These are phyloP conservation scores for Acanthamoeba lenticulata DNA, from an alignment of 208 protist genomes.

Conservation along the genomic window DNA sequence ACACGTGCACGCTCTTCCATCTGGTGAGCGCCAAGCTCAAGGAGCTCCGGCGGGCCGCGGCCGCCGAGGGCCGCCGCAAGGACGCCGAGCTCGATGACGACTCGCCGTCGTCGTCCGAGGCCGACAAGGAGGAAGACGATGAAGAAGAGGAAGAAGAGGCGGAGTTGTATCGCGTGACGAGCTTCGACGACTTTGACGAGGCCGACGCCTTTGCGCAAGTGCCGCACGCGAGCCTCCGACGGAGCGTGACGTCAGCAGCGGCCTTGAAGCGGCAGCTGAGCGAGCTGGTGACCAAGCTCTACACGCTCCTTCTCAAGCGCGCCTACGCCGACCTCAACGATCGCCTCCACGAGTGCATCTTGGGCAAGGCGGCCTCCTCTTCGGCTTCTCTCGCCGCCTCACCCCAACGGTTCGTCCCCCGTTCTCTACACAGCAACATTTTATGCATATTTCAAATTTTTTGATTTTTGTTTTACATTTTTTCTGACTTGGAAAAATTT, in stretches of 20 bases:
- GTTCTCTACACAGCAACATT: neutral
- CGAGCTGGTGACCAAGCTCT: slow-evolving; percentile 56
- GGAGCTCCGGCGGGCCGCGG: neutral
- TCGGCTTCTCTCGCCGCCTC: neutral
- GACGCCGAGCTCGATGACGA: neutral
- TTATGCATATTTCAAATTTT: neutral
- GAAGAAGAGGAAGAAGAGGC: slow-evolving; percentile 9
- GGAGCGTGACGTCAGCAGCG: neutral
- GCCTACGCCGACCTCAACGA: neutral
- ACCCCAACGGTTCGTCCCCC: neutral
- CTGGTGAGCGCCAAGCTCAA: slow-evolving; percentile 37
- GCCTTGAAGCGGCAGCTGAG: slow-evolving; percentile 18
- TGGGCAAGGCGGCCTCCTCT: neutral
- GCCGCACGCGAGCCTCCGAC: neutral
- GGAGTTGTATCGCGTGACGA: neutral
- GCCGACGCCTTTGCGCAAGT: neutral
- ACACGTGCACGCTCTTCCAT: slow-evolving; percentile 34
- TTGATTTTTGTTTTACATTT: neutral
- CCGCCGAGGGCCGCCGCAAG: neutral
- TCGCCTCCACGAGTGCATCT: neutral
- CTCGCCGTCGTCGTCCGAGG: neutral
- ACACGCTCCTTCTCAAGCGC: slow-evolving; percentile 57
- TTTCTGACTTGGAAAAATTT: neutral
- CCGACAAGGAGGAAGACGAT: neutral
- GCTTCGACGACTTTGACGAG: slow-evolving; percentile 33